Evolutionary conservation across 78 protist genomes (phyloP), one percentile per base, ranked within the genome.

Genomic region (Dictyostelium discoideum): DNA sequence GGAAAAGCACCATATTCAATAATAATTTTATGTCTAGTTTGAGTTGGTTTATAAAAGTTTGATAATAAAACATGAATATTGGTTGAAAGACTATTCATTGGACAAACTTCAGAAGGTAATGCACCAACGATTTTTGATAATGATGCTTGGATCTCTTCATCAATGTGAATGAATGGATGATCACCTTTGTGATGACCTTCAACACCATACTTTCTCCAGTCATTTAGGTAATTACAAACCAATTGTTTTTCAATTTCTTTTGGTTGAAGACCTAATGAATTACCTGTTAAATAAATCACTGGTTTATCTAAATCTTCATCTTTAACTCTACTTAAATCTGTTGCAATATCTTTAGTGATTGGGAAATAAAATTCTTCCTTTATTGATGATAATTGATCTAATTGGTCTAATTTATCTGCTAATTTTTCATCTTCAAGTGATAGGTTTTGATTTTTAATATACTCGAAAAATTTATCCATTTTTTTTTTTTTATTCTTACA

Each of bases 1-100:
- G 99, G 99, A 85, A 98, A 98, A n/a, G 99, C 98, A n/a, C 96
- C 76, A 16, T 32, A 78, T 96, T 98, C 99, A 42, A 97, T 87
- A 37, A 98, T 72, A 39, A 98, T 96, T 92, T 98, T 98, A 84
- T 54, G 79, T 22, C 98, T 69, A 54, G 20, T 20, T 1, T 32
- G 87, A 9, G 98, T 96, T 22, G 99, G 99, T 11, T 93, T 60
- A 80, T 98, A 98, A 78, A 98, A 98, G 42, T 97, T 69, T 3
- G 85, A 72, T 87, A 98, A 14, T 97, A 98, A 44, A 22, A 98
- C 78, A 84, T 98, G 99, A 37, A 98, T 78, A 69, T 98, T 98
- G 10, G 92, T 97, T n/a, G 99, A 97, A 32, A 98, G 97, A 20
- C 98, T 69, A 85, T 98, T 98, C 98, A 97, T 97, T 74, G 98